phyloP scores from a whole-genome alignment of 345 rosid genomes.

The Gossypium bickii region DNA sequence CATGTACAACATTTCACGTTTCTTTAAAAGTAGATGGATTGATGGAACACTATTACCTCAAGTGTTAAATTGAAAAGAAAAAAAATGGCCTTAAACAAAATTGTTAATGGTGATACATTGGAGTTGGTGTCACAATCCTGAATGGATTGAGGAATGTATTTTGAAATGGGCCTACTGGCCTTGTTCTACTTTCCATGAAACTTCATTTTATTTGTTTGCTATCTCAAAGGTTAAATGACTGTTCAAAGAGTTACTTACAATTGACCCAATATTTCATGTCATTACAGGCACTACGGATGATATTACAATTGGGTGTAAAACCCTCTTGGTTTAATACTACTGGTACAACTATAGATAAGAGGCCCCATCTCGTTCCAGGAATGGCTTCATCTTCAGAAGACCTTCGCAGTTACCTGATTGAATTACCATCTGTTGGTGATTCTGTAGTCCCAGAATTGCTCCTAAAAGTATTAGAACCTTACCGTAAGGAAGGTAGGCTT shows the following conservation, averaged over 20 bases:
- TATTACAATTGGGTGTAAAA: constrained; percentile 90
- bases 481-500: constrained; percentile 67
- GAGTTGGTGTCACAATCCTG: not conserved
- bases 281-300: constrained; percentile 86
- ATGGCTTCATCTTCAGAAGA: constrained; percentile 62
- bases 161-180: not conserved
- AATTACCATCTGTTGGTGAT: constrained; percentile 73
- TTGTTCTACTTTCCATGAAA: not conserved
- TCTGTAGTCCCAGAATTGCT: constrained; percentile 97
- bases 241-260: not conserved
- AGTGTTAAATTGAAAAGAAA: not conserved
- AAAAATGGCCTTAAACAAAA: not conserved
- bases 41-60: not conserved
- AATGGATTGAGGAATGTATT: not conserved
- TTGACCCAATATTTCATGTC: constrained; percentile 13
- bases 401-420: constrained; percentile 84
- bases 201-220: constrained; percentile 7
- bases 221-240: constrained; percentile 1
- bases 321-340: constrained; percentile 93
- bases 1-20: not conserved
- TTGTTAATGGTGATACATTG: not conserved
- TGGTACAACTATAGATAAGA: constrained; percentile 62
- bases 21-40: not conserved
- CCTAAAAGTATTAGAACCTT: constrained; percentile 89
- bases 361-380: constrained; percentile 75